Conservation (phyloP, 2,329 filamentous ascomycete genomes). For the Orbilia brochopaga region DNA sequence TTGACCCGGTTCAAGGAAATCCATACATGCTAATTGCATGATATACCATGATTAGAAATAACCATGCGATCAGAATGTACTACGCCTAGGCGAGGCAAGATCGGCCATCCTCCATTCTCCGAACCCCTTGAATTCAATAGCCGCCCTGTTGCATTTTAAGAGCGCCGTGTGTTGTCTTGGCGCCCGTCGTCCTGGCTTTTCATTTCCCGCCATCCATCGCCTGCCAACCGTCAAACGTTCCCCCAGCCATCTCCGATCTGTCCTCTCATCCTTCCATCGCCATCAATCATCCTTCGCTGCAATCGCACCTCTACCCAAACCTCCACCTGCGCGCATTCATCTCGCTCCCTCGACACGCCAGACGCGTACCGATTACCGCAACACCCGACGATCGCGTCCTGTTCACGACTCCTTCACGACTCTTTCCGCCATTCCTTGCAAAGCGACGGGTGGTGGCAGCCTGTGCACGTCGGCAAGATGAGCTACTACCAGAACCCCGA, state of each 20-base stretch:
- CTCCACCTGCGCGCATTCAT: not conserved
- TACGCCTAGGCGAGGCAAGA: no score
- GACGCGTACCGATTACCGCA: not conserved
- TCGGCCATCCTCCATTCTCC: no score
- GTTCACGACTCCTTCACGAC: not conserved
- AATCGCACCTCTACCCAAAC: not conserved
- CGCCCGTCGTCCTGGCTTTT: not conserved
- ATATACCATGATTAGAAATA: no score
- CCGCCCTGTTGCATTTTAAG: not conserved
- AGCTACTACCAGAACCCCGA: slow-evolving; percentile 50
- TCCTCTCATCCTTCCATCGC: not conserved
- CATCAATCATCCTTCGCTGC: not conserved
- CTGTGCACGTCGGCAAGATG: slow-evolving; percentile 45
- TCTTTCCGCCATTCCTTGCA: not conserved
- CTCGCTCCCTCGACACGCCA: not conserved
- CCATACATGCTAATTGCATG: no score
- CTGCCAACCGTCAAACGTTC: slow-evolving; percentile 7
- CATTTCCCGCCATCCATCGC: slow-evolving; percentile 5
- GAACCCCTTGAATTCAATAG: no score
- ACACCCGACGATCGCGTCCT: not conserved
- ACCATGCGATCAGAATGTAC: no score
- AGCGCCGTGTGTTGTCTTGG: not conserved
- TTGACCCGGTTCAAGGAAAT: no score
- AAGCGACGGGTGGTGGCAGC: slow-evolving; percentile 14
- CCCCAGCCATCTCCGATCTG: slow-evolving; percentile 8